Conservation (phyloP, 768 basidiomycete genomes). For the Gymnopilus dilepis region DNA sequence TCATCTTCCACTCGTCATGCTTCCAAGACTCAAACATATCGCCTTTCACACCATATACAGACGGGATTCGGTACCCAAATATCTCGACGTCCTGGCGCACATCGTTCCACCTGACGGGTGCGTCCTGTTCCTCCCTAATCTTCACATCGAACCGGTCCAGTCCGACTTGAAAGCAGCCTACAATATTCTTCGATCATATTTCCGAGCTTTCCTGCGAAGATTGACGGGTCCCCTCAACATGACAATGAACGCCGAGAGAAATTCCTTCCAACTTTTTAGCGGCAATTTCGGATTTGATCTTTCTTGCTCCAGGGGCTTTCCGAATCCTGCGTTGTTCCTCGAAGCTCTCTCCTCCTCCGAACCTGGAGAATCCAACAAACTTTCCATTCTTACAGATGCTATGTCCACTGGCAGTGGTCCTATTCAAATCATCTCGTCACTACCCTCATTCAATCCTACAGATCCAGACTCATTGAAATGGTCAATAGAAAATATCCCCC, state of each 20-base stretch:
- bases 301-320: background rate
- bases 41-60: background rate
- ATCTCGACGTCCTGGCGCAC: background rate
- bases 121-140: background rate
- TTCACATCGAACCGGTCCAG: background rate
- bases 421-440: background rate
- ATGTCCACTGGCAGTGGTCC: background rate
- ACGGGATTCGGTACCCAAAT: background rate
- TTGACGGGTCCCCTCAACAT: background rate
- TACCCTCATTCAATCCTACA: too few relatives aligned
- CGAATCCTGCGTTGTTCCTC: background rate
- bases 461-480: too few relatives aligned
- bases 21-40: background rate
- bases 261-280: background rate
- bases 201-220: background rate
- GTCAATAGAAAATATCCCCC: too few relatives aligned
- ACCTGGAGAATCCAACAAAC: too few relatives aligned
- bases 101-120: background rate
- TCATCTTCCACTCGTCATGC: background rate
- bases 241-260: background rate
- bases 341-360: background rate
- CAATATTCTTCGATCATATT: background rate
- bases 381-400: too few relatives aligned
- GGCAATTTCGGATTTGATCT: background rate
- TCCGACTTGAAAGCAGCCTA: background rate